Evolutionary conservation across 257 asterid species (phyloP), one percentile per base, ranked within the genome.

Genomic region (Nicotiana tomentosiformis): DNA sequence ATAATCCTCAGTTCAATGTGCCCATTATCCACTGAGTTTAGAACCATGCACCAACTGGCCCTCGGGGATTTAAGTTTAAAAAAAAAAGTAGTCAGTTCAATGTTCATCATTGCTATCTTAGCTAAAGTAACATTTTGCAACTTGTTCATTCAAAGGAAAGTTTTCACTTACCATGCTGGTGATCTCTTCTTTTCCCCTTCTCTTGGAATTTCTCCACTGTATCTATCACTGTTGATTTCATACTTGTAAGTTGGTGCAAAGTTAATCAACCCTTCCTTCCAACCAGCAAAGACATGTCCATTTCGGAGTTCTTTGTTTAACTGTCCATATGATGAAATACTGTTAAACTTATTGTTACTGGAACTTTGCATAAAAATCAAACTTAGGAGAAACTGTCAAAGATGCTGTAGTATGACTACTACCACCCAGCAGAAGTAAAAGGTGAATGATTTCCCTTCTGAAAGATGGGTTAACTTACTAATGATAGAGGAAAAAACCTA

Each of bases 101-200:
- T 2, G 43, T 37, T 37, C 9, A 37, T 37, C 9, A 6, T 37
- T 32, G 33, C 33, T 32, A 2, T 32, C 33, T 32, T 37, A 37
- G 46, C 46, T 37, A 7, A 37, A 37, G 46, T 37, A 32, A 32
- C 33, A 32, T 32, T 32, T 32, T 32, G 33, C 33, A 32, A 32
- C 33, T 32, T 37, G 60, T 55, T 16, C 61, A 16, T 16, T 56
- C 20, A 65, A 1, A 33, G 58, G 10, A 23, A 82, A 23, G 32
- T 35, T 81, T 46, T 15, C 2, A 61, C 91, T 92, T 88, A 93
- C 99, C 99, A 94, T 33, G 99, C 99, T 49, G 99, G 98, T 55
- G 97, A 90, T 88, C 99, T 88, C 90, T 88, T 95, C 89, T 95
- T 95, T 83, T 92, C 98, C 82, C 97, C 99, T 92, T 94, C 98